A percentile compares a stretch with the other conserved stretches of the same genome.
Conservation (phyloP, 2,329 filamentous ascomycete species). For the Cadophora sp. region DNA sequence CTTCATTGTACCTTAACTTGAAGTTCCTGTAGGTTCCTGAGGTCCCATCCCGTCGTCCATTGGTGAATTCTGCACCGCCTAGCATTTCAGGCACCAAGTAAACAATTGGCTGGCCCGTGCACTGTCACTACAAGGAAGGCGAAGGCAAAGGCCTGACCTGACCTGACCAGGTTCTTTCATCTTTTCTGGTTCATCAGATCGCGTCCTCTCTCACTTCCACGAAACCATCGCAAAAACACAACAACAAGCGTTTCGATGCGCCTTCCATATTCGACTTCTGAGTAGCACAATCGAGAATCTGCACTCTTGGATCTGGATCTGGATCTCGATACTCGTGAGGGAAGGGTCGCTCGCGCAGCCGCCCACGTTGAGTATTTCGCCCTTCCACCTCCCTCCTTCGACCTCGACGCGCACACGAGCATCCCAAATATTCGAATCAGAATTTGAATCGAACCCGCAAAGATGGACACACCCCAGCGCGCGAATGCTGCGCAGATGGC, state of each 20-base stretch:
- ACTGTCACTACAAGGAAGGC: neutral
- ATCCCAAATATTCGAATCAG: constrained; percentile 2
- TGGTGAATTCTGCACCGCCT: no score
- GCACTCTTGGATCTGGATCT: neutral
- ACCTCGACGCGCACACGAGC: constrained; percentile 12
- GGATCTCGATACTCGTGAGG: constrained; percentile 1
- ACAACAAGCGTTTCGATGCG: constrained; percentile 9
- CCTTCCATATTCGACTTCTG: constrained; percentile 7
- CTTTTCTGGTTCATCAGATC: constrained; percentile 14
- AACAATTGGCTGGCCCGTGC: neutral
- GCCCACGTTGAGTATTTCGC: constrained; percentile 10
- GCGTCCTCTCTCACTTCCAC: constrained; percentile 15
- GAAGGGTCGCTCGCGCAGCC: neutral
- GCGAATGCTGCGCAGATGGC: constrained; percentile 46
- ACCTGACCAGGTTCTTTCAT: constrained; percentile 2
- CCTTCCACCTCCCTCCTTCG: constrained; percentile 1
- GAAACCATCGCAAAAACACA: constrained; percentile 3
- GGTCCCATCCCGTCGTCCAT: no score
- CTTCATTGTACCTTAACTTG: no score
- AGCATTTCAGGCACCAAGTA: neutral
- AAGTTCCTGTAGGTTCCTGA: no score
- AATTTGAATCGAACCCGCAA: constrained; percentile 14
- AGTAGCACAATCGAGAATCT: constrained; percentile 10
- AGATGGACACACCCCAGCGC: constrained; percentile 38
- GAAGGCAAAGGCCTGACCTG: neutral